Percentiles rank a stretch among this genome's conserved stretches.
phyloP scores from a whole-genome alignment of 164 flowering plant species.

The Dillenia suffruticosa region DNA sequence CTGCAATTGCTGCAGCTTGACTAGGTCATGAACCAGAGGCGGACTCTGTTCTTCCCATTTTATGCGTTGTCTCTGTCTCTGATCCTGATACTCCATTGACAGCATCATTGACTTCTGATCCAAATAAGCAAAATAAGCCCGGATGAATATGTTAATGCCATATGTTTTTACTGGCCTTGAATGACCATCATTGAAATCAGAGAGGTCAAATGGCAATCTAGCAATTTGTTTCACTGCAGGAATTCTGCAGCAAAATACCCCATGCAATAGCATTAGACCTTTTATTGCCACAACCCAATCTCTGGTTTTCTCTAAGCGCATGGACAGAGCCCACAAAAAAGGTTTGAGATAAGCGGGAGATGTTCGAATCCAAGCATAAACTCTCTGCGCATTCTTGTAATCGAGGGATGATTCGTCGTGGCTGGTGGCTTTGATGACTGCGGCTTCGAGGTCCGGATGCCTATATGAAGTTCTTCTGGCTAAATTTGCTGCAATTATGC shows the following conservation, averaged over 20 bases:
- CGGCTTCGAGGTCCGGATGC: conserved; percentile 55
- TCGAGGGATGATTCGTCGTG: conserved; percentile 62
- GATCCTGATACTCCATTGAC: conserved; percentile 4
- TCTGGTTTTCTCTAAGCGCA: conserved; percentile 50
- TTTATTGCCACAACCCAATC: conserved; percentile 84
- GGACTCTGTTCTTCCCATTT: neutral
- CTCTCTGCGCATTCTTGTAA: conserved; percentile 48
- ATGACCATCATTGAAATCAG: conserved; percentile 47
- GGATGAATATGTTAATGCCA: conserved; percentile 43
- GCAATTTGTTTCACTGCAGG: conserved; percentile 41
- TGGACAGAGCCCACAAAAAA: conserved; percentile 37
- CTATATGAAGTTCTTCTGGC: conserved; percentile 22
- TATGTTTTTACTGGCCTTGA: conserved; percentile 18
- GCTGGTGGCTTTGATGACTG: conserved; percentile 77
- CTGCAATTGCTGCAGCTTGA: conserved; percentile 41
- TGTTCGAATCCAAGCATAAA: conserved; percentile 51
- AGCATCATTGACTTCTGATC: conserved; percentile 38
- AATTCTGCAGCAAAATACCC: conserved; percentile 42
- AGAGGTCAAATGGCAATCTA: conserved; percentile 76
- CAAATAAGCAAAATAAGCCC: conserved; percentile 60
- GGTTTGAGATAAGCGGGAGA: conserved; percentile 47
- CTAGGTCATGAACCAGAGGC: conserved; percentile 25
- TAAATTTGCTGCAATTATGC: conserved; percentile 43
- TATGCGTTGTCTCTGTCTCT: neutral
- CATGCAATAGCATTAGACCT: conserved; percentile 75